These are phyloP conservation scores for Nicotiana tomentosiformis DNA, from an alignment of 257 asterid genomes.

Conservation along the genomic window DNA sequence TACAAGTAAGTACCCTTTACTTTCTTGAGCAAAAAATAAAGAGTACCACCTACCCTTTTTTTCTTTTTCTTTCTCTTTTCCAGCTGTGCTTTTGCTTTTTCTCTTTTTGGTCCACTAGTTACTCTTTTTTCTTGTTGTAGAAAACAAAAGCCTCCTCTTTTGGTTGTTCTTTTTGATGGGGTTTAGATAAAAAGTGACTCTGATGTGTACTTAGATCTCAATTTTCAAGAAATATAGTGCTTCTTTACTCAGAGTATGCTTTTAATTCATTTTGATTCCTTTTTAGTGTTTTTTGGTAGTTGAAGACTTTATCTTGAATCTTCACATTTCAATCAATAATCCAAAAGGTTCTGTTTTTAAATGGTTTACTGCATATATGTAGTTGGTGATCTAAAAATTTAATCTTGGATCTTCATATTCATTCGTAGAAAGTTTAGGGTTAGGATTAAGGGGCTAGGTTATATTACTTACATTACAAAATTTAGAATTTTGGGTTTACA, in stretches of 20 bases:
- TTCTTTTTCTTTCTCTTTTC: neutral
- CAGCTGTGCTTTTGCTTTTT: neutral
- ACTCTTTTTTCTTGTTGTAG: neutral
- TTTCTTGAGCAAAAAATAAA: neutral
- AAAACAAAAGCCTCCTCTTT: neutral
- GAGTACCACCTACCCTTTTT: neutral
- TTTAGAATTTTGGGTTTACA: neutral
- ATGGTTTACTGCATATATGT: neutral
- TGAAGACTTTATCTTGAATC: neutral
- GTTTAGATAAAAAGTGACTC: neutral
- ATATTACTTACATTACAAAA: neutral
- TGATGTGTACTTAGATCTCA: conserved; percentile 9
- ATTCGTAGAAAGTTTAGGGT: neutral
- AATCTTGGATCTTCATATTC: neutral
- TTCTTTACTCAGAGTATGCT: neutral
- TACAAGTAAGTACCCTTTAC: neutral
- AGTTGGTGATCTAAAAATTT: neutral
- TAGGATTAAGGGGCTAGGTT: neutral
- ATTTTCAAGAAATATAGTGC: neutral
- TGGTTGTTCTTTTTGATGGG: neutral
- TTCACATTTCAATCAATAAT: neutral
- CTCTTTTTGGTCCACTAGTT: neutral
- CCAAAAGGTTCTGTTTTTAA: neutral
- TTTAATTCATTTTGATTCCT: neutral
- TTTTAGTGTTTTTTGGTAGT: neutral